Percentiles rank a stretch among this genome's conserved stretches.
These are phyloP conservation scores for Hydrangea macrophylla DNA, from an alignment of 148 eudicot genomes.

Conservation along the genomic window DNA sequence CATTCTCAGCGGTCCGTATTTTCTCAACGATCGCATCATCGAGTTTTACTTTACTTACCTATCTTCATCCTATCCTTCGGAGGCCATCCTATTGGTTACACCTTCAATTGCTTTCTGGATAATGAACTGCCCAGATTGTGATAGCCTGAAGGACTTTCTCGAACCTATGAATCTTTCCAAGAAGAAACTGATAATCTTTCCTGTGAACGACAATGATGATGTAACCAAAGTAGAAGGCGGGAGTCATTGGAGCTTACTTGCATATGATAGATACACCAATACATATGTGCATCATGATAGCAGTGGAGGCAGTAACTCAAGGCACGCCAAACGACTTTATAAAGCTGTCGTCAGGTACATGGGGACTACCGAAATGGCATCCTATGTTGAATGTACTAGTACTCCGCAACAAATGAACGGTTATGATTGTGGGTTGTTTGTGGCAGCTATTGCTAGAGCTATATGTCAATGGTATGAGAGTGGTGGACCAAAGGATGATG, in stretches of 20 bases:
- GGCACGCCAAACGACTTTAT: conserved; percentile 50
- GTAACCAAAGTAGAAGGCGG: conserved; percentile 69
- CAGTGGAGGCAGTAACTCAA: conserved; percentile 31
- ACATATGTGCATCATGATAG: conserved; percentile 87
- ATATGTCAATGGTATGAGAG: conserved; percentile 61
- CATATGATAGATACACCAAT: conserved; percentile 43
- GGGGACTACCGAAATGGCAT: conserved; percentile 14
- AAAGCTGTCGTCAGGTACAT: conserved; percentile 34
- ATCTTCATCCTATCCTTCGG: conserved; percentile 45
- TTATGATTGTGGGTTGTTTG: conserved; percentile 83
- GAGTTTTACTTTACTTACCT: conserved; percentile 84
- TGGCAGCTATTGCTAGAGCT: conserved; percentile 60
- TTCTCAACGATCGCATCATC: conserved; percentile 78
- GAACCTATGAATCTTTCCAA: conserved; percentile 56
- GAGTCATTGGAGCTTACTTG: conserved; percentile 85
- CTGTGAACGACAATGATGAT: conserved; percentile 68
- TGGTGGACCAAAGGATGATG: conserved; percentile 23
- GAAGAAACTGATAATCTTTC: conserved; percentile 57
- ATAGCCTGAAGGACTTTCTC: conserved; percentile 45
- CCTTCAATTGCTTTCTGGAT: conserved; percentile 90
- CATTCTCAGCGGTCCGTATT: conserved; percentile 69
- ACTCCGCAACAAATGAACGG: conserved; percentile 72
- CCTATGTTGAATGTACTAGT: conserved; percentile 41
- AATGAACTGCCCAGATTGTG: conserved; percentile 61
- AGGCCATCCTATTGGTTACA: conserved; percentile 58